Evolutionary conservation across 1,284 basidiomycete genomes (phyloP).

Genomic region (Filobasidium uniguttulatum): DNA sequence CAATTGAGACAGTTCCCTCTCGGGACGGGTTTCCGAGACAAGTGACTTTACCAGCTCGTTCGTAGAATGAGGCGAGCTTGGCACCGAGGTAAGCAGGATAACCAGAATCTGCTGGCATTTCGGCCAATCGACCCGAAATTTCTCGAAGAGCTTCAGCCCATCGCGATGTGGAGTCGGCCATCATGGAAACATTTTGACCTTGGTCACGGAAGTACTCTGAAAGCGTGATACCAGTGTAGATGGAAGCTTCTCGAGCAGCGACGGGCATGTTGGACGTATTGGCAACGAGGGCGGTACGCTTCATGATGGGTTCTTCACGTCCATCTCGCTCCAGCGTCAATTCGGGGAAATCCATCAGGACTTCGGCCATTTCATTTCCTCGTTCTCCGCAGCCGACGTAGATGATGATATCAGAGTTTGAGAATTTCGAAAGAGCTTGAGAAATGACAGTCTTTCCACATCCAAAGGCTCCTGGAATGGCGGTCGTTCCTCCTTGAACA

Average conservation of each 20-base stretch:
- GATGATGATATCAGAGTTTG: conserved; percentile 98
- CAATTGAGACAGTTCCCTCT: conserved; percentile 90
- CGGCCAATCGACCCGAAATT: conserved; percentile 96
- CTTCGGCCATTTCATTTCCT: conserved; percentile 97
- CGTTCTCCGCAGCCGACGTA: conserved; percentile 96
- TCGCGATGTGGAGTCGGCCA: conserved; percentile 98
- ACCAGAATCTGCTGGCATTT: conserved; percentile 99
- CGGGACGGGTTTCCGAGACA: conserved; percentile 82
- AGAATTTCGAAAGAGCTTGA: conserved; percentile 93
- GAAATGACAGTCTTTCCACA: conserved; percentile 94
- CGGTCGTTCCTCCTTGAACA: conserved; percentile 97
- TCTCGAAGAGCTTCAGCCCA: conserved; percentile 99
- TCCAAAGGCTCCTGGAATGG: conserved; percentile 98
- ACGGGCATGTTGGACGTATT: conserved; percentile 99
- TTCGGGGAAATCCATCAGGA: conserved; percentile 92
- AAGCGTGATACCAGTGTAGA: conserved; percentile 98
- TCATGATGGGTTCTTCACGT: conserved; percentile 99
- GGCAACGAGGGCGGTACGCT: conserved; percentile 95
- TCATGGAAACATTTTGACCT: conserved; percentile 96
- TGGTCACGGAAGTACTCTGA: conserved; percentile 99
- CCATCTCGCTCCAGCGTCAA: conserved; percentile 78
- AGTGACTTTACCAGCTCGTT: conserved; percentile 92
- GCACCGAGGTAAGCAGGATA: conserved; percentile 96
- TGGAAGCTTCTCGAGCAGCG: conserved; percentile 96
- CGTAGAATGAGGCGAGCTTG: conserved; percentile 95